A percentile compares a stretch with the other conserved stretches of the same genome.
Evolutionary conservation across 495 filamentous ascomycete genomes (phyloP).

Genomic region (Aspergillus cristatus): DNA sequence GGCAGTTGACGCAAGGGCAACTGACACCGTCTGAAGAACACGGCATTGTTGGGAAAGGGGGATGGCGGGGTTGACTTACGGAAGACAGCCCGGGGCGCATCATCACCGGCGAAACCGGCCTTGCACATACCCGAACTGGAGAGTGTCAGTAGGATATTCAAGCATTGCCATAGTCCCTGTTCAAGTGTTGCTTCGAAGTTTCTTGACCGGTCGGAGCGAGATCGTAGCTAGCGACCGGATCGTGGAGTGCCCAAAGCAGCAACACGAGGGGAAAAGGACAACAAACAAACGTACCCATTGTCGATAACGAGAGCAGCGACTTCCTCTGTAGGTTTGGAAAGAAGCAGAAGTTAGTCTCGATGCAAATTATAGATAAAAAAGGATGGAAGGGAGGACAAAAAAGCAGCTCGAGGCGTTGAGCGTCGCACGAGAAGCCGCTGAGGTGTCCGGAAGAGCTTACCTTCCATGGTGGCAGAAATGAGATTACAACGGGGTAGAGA

Average conservation of each 20-base stretch:
- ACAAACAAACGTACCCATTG: conserved; percentile 83
- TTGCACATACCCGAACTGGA: conserved; percentile 99
- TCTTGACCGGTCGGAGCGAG: not conserved
- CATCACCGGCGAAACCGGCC: conserved; percentile 99
- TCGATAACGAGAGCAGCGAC: conserved; percentile 99
- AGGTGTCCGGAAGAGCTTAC: conserved; percentile 49
- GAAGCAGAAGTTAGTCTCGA: conserved; percentile 43
- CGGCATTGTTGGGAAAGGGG: too few species aligned
- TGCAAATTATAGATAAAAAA: conserved; percentile 3
- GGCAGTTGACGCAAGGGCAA: conserved; percentile 21
- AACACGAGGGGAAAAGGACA: conserved; percentile 13
- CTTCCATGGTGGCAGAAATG: conserved; percentile 61
- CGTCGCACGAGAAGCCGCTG: conserved; percentile 21
- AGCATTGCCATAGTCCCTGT: too few species aligned
- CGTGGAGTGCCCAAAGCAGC: conserved; percentile 7
- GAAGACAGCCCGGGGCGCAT: conserved; percentile 99
- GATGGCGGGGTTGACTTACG: conserved; percentile 64
- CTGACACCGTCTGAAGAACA: too few species aligned
- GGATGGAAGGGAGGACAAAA: conserved; percentile 4
- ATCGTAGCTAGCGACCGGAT: too few species aligned
- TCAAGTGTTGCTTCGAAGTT: too few species aligned
- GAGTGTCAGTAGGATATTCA: conserved; percentile 11
- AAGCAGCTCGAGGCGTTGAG: conserved; percentile 13
- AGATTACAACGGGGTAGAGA: conserved; percentile 23
- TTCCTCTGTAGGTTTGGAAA: conserved; percentile 78